Conservation (phyloP, 257 asterid species). For the Solanum paucissectum region DNA sequence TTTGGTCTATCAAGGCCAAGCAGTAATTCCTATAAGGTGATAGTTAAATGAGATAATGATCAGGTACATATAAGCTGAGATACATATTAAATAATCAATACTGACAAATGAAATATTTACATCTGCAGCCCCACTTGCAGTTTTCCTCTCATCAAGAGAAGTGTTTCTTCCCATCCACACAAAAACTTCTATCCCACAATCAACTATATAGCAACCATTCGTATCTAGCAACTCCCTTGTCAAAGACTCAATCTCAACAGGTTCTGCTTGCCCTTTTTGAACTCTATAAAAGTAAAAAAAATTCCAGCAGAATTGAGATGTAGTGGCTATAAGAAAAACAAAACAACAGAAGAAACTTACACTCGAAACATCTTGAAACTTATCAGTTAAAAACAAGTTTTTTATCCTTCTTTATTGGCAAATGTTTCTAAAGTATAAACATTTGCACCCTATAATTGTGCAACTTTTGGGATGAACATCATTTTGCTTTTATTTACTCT, state of each 20-base stretch:
- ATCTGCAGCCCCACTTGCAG: conserved; percentile 76
- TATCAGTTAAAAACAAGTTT: background rate
- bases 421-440: background rate
- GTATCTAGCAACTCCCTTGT: conserved; percentile 85
- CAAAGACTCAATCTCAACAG: conserved; percentile 58
- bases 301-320: background rate
- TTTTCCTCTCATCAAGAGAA: conserved; percentile 82
- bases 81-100: conserved; percentile 4
- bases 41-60: conserved; percentile 1
- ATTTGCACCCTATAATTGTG: background rate
- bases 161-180: conserved; percentile 97
- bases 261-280: conserved; percentile 67
- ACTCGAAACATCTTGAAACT: background rate
- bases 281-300: conserved; percentile 20
- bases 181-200: conserved; percentile 72
- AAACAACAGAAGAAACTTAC: background rate
- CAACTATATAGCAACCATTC: conserved; percentile 75
- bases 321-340: background rate
- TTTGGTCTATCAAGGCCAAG: conserved; percentile 50
- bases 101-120: conserved; percentile 41
- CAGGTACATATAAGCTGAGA: background rate
- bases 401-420: background rate
- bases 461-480: background rate
- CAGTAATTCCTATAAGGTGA: conserved; percentile 50
- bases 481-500: background rate